Base-by-base conservation (phyloP, 2,329 filamentous ascomycete species). In the Cladosporium sp. region DNA sequence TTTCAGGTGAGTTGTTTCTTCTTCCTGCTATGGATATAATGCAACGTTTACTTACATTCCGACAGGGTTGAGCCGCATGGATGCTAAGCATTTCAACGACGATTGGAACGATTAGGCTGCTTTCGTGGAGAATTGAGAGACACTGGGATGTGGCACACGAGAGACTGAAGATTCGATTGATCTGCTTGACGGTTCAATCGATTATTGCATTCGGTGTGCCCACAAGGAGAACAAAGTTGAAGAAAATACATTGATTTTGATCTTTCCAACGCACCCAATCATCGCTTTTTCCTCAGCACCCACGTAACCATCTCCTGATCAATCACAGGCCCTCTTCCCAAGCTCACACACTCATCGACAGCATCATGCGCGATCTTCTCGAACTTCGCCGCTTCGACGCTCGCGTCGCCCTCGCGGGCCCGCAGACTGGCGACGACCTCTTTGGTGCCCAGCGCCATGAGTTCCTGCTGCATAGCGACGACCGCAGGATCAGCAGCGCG, bases 281-380 rank as follows among this genome's bases (percentile, higher is more conserved):
- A 44, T 55, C 50, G 56, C 31, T 65, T 59, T 64, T 70, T 70
- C 53, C 56, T 66, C 14, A 68, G 61, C 35, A 70, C 66, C 66
- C 69, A 70, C n/a, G 67, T 69, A 23, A 69, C 67, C 64, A 69
- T 70, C 31, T 67, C 64, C 35, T 57, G 61, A 21, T 68, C 67
- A 35, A 68, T 63, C 31, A 65, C 65, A 40, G 35, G 57, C 16
- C 65, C 65, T 28, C 66, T 55, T 16, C 57, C 62, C 40, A 67
- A 53, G 21, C 33, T 58, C 64, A 65, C 67, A 31, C 68, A 69
- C 55, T 69, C 68, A 26, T 65, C 60, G 40, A 67, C 67, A 16
- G 66, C 67, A 52, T 66, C 65, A 1, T 56, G 29, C 14, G 59
- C 64, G 50, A 68, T 29, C 29, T 55, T 57, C 31, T 69, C 68